Percentiles rank a stretch among this genome's conserved stretches.
These are phyloP conservation scores for Elsinoe perseae DNA, from an alignment of 2,329 filamentous ascomycete species.

Conservation along the genomic window DNA sequence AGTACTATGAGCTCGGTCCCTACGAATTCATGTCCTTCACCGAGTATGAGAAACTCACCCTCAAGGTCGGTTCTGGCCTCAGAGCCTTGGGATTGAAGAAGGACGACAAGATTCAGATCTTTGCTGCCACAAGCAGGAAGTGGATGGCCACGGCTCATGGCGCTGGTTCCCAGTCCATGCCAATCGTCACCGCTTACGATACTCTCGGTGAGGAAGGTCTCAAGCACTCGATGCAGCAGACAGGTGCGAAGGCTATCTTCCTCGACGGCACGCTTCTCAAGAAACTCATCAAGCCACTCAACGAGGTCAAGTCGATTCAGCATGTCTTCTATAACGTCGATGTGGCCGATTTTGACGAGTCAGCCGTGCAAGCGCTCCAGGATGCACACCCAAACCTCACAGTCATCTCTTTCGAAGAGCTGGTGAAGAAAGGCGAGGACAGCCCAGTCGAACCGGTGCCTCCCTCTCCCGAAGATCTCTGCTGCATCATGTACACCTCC, in stretches of 20 bases:
- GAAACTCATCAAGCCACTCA: constrained; percentile 46
- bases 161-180: constrained; percentile 74
- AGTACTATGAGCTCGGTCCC: constrained; percentile 73
- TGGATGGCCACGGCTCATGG: constrained; percentile 68
- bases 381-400: constrained; percentile 46
- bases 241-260: constrained; percentile 74
- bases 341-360: constrained; percentile 41
- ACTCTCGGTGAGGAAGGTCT: constrained; percentile 79
- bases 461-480: constrained; percentile 67
- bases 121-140: constrained; percentile 71
- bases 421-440: constrained; percentile 50
- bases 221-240: constrained; percentile 77
- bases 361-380: constrained; percentile 48
- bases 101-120: constrained; percentile 67
- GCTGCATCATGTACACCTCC: constrained; percentile 77
- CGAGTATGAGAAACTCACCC: constrained; percentile 65
- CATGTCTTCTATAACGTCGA: constrained; percentile 53
- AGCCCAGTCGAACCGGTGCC: constrained; percentile 64
- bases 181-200: constrained; percentile 91
- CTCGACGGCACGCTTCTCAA: constrained; percentile 68
- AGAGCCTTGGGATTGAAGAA: constrained; percentile 63
- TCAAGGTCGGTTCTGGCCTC: constrained; percentile 65
- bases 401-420: constrained; percentile 49
- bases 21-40: constrained; percentile 72
- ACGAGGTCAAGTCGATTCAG: constrained; percentile 49